A percentile compares a stretch with the other conserved stretches of the same genome.
Evolutionary conservation across 805 yeast species (phyloP).

Genomic region (Spathaspora passalidarum): DNA sequence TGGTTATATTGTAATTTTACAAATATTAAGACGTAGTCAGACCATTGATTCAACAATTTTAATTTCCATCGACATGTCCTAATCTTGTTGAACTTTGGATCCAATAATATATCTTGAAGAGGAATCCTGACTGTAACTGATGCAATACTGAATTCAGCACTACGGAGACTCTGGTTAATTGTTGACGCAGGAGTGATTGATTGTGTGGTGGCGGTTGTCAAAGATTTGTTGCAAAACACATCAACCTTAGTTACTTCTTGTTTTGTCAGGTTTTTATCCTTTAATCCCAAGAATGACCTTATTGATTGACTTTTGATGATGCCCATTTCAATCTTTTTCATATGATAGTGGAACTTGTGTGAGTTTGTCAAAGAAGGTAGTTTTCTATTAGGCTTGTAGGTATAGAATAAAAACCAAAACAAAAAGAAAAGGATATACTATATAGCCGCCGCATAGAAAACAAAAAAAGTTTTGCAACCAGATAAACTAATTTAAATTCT

Average conservation of each 20-base stretch:
- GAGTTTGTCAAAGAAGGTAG: background rate
- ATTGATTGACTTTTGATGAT: background rate
- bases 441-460: background rate
- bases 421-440: background rate
- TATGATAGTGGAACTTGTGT: background rate
- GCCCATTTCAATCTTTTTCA: background rate
- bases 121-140: background rate
- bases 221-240: background rate
- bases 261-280: background rate
- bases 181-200: background rate
- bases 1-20: conserved; percentile 1
- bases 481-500: background rate
- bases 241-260: background rate
- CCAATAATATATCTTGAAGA: background rate
- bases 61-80: conserved; percentile 1
- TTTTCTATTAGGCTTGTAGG: background rate
- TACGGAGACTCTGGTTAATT: background rate
- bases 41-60: background rate
- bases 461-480: background rate
- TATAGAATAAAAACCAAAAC: background rate
- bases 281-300: conserved; percentile 1
- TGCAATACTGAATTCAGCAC: background rate
- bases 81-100: background rate
- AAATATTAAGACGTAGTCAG: conserved; percentile 2
- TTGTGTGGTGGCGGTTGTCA: background rate